These are phyloP conservation scores for Panellus pusillus DNA, from an alignment of 768 basidiomycete species.

Conservation along the genomic window DNA sequence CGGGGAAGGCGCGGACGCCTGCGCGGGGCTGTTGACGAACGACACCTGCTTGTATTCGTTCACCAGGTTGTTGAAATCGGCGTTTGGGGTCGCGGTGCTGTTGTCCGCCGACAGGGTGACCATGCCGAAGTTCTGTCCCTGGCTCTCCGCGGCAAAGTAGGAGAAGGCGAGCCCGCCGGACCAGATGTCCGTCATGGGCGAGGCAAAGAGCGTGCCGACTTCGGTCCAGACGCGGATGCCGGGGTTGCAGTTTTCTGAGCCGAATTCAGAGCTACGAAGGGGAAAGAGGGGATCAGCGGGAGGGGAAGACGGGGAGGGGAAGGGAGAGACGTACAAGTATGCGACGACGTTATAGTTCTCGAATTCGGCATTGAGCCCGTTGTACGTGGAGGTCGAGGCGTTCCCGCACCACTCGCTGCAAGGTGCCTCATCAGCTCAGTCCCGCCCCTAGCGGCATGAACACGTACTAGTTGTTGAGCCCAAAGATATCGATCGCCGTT, in stretches of 20 bases:
- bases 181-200: conserved; percentile 75
- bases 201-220: conserved; percentile 66
- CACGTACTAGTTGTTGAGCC: conserved; percentile 83
- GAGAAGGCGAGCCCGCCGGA: conserved; percentile 89
- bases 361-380: conserved; percentile 52
- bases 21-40: conserved; percentile 60
- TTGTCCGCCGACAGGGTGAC: conserved; percentile 71
- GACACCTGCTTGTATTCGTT: conserved; percentile 59
- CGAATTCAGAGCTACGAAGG: conserved; percentile 16
- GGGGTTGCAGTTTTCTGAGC: conserved; percentile 28
- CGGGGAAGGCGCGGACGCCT: conserved; percentile 40
- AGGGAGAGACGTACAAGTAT: conserved; percentile 67
- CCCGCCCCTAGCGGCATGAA: no score
- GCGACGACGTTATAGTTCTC: conserved; percentile 73
- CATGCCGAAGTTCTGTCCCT: conserved; percentile 80
- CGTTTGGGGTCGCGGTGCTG: conserved; percentile 62
- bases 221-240: conserved; percentile 77
- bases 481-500: conserved; percentile 80
- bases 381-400: conserved; percentile 57
- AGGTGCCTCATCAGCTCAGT: conserved; percentile 7
- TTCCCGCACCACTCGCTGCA: conserved; percentile 82
- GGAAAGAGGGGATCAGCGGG: background rate
- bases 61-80: conserved; percentile 68
- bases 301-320: background rate
- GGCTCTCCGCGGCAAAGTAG: conserved; percentile 83